Evolutionary conservation across 345 rosid genomes (phyloP), one percentile per base, ranked within the genome.

Genomic region (Kandelia obovata): DNA sequence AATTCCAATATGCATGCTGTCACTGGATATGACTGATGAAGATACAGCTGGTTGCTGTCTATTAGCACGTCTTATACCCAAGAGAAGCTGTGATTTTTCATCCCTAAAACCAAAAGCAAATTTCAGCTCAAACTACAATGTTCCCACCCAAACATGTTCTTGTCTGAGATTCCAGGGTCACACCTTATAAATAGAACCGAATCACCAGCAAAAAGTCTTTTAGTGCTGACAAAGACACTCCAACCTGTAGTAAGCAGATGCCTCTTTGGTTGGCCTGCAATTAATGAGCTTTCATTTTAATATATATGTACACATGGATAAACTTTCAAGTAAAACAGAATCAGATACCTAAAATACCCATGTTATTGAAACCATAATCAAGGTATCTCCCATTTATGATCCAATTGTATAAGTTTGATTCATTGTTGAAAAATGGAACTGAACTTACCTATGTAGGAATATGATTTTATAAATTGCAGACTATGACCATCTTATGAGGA

Each of bases 1-100:
- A 74, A 95, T 86, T 63, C 99, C 99, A 15, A 95, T 95, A 67
- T 95, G 99, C 99, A 95, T 95, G 80, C 99, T 95, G 64, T 95
- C 99, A 61, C 99, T 95, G 51, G 97, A 90, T 80, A 95, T 85
- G 66, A 95, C 96, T 39, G 98, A 95, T 6, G 99, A 95, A 39
- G 99, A 88, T 47, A 95, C 90, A 25, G 98, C 87, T 25, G 97
- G 85, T 61, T 93, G 98, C 81, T 88, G 97, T 71, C 96, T 83
- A 77, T 88, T 89, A 31, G 99, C 96, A 53, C 80, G 93, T 77
- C 93, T 83, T 81, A 87, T 84, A 47, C 98, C 98, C 86, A 94
- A 75, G 31, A 88, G 78, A 66, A 91, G 92, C 83, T 91, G 96
- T 49, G 88, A 87, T 80, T 94, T 94, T 71, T 89, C 97, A 82